A percentile compares a stretch with the other conserved stretches of the same genome.
These are phyloP conservation scores for Botrytis medusae DNA, from an alignment of 2,329 filamentous ascomycete genomes.

Conservation along the genomic window DNA sequence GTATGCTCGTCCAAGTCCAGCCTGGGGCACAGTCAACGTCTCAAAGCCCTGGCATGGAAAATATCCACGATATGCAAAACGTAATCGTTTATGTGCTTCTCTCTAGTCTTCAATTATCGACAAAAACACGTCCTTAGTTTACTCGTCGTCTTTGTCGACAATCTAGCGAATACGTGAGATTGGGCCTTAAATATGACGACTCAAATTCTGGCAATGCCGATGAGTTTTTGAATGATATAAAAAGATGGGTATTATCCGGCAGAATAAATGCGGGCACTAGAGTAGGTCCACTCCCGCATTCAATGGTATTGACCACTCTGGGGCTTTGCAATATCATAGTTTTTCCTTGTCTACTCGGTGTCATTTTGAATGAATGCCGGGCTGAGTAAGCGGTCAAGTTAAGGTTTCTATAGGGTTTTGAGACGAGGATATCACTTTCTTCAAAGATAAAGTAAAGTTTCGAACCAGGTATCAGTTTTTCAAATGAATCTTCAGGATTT, in stretches of 20 bases:
- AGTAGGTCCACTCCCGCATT: not conserved
- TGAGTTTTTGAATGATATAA: not conserved
- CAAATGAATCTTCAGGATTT: not conserved
- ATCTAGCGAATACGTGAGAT: not conserved
- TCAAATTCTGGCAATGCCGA: not conserved
- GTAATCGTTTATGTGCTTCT: not conserved
- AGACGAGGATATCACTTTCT: not conserved
- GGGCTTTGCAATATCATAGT: not conserved
- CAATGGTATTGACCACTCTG: not conserved
- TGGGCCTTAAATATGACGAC: not conserved
- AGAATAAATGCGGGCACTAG: not conserved
- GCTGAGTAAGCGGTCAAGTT: not conserved
- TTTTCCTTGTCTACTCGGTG: not conserved
- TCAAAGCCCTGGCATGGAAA: not conserved
- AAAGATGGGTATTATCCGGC: not conserved
- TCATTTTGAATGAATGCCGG: not conserved
- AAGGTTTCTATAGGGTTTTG: not conserved
- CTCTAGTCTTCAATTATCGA: not conserved
- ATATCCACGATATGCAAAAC: not conserved
- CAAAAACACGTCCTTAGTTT: not conserved
- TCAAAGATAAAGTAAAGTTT: no score
- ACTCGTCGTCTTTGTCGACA: not conserved
- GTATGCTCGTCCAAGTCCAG: not conserved
- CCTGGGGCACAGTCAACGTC: not conserved
- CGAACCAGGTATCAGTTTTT: no score